Conservation (phyloP, 139 green algal species). For the Auxenochlorella pyrenoidosa region DNA sequence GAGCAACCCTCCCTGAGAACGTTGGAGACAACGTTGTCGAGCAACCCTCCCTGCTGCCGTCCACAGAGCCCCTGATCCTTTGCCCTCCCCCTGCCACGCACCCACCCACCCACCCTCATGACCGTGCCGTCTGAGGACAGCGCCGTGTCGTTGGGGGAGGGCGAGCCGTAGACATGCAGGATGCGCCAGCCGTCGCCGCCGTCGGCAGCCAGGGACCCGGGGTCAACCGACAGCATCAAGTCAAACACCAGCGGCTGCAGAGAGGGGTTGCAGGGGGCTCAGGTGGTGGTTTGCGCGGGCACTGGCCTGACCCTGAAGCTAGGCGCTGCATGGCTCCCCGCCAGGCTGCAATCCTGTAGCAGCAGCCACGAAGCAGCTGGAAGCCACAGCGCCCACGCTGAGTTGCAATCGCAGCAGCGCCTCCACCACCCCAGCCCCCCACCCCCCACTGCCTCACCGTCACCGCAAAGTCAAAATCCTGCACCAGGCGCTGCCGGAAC, state of each 20-base stretch:
- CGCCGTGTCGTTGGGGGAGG: conserved; percentile 36
- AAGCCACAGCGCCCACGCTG: too few relatives aligned
- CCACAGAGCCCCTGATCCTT: background rate
- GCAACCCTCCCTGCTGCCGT: too few relatives aligned
- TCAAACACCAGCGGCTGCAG: conserved; percentile 52
- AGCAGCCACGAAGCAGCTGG: too few relatives aligned
- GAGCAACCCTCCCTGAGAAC: too few relatives aligned
- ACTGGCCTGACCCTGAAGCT: too few relatives aligned
- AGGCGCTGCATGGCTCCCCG: too few relatives aligned
- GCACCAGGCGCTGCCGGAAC: conserved; percentile 39
- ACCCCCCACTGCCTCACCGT: background rate
- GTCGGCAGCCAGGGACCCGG: background rate
- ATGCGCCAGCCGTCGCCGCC: conserved; percentile 35
- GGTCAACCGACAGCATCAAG: conserved; percentile 24
- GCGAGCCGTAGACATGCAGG: conserved; percentile 41
- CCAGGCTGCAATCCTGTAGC: too few relatives aligned
- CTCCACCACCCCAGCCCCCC: background rate
- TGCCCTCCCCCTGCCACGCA: background rate
- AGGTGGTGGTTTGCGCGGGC: too few relatives aligned
- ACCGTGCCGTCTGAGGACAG: conserved; percentile 18
- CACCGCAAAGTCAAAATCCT: conserved; percentile 48
- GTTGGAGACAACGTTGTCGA: too few relatives aligned
- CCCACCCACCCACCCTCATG: conserved; percentile 15
- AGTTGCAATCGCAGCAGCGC: background rate
- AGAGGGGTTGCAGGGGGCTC: background rate